Evolutionary conservation across 225 moss, liverwort and hornwort genomes (phyloP).

Genomic region (Rhytidiadelphus loreus): DNA sequence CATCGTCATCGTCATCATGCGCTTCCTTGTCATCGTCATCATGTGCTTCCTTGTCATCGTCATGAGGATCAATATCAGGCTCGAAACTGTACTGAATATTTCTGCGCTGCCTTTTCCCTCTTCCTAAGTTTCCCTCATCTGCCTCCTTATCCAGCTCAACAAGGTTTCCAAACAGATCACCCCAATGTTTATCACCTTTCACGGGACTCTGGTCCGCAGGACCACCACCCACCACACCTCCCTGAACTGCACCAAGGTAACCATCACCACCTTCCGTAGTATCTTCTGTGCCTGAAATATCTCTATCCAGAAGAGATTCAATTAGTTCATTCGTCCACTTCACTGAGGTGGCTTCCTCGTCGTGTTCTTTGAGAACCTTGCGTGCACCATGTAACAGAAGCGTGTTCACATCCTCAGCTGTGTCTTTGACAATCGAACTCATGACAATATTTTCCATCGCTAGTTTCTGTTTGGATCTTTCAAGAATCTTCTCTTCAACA

Average conservation of each 20-base stretch:
- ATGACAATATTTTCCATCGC: constrained; percentile 79
- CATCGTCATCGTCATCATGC: too few species aligned
- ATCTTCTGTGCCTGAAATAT: constrained; percentile 9
- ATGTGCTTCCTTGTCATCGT: constrained; percentile 38
- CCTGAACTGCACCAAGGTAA: constrained; percentile 72
- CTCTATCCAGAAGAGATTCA: constrained; percentile 53
- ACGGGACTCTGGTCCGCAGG: constrained; percentile 10
- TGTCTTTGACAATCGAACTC: constrained; percentile 38
- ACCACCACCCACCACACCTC: constrained; percentile 6
- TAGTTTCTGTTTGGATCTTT: constrained; percentile 66
- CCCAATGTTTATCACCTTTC: constrained; percentile 45
- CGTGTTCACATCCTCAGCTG: constrained; percentile 50
- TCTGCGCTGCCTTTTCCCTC: constrained; percentile 60
- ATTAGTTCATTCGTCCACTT: constrained; percentile 53
- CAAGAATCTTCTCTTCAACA: constrained; percentile 77
- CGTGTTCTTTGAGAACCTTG: constrained; percentile 52
- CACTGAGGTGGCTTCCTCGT: constrained; percentile 46
- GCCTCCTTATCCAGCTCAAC: constrained; percentile 45
- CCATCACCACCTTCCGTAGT: constrained; percentile 41
- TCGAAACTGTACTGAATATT: constrained; percentile 49
- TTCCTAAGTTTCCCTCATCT: constrained; percentile 54
- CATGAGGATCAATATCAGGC: constrained; percentile 36
- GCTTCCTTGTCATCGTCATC: constrained; percentile 32
- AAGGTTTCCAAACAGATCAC: constrained; percentile 38
- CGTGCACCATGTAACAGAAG: constrained; percentile 68